A percentile compares a stretch with the other conserved stretches of the same genome.
Conservation (phyloP, 176 grass and related monocot genomes). For the Neostapfia colusana region DNA sequence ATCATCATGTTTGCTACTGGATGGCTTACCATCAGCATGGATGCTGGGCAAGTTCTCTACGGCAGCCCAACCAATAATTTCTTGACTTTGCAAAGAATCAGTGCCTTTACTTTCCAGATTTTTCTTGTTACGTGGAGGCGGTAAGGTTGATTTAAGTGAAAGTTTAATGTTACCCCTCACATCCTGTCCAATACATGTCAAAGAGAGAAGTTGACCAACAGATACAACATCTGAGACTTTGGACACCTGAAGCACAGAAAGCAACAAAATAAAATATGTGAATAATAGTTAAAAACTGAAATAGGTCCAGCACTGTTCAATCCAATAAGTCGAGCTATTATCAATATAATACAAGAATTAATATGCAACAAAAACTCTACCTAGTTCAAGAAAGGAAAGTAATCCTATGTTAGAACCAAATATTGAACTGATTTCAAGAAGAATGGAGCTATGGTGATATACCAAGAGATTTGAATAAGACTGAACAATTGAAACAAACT, state of each 20-base stretch:
- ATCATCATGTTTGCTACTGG: constrained; percentile 33
- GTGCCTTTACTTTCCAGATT: constrained; percentile 31
- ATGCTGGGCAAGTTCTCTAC: constrained; percentile 49
- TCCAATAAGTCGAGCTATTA: background rate
- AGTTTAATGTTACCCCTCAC: constrained; percentile 91
- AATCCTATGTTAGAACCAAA: background rate
- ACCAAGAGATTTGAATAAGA: background rate
- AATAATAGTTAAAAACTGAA: constrained; percentile 30
- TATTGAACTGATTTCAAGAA: constrained; percentile 10
- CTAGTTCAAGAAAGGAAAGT: background rate
- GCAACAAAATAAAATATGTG: constrained; percentile 23
- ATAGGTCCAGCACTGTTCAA: constrained; percentile 10
- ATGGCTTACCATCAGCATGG: constrained; percentile 42
- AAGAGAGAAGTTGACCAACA: constrained; percentile 73
- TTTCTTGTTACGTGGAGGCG: constrained; percentile 43
- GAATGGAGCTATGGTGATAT: background rate
- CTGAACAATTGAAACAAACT: background rate
- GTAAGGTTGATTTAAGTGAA: constrained; percentile 78
- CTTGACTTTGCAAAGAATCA: constrained; percentile 46
- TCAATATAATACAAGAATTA: background rate
- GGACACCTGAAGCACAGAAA: constrained; percentile 52
- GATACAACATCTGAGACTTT: constrained; percentile 85
- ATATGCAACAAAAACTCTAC: background rate
- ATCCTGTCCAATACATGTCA: constrained; percentile 88
- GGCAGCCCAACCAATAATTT: constrained; percentile 49